Evolutionary conservation across 2,329 filamentous ascomycete genomes (phyloP), one percentile per base, ranked within the genome.

Genomic region (Hypoxylon sp.): DNA sequence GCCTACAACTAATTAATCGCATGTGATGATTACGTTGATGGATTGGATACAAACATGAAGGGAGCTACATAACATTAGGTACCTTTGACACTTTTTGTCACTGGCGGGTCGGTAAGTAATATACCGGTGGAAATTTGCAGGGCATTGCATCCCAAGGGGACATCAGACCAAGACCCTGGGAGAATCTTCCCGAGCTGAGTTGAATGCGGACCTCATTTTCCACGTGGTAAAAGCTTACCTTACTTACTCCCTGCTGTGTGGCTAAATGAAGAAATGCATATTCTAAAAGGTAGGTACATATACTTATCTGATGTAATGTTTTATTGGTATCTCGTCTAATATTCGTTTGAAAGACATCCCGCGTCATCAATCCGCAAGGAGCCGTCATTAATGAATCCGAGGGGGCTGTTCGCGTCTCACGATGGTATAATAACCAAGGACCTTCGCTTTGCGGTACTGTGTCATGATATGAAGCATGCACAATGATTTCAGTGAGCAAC

Each of bases 191-290:
- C 45, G 9, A n/a, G 36, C 25, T 48, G 36, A 46, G 36, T 19
- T 34, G 48, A 46, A 52, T 50, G 57, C 30, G 53, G 46, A 34
- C 25, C 46, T 50, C 53, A 21, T 43, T 9, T 63, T 52, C 43
- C 60, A 63, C 60, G 52, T 63, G 60, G 60, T 32, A 51, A 62
- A 52, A 10, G 46, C 45, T 58, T 19, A 51, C 52, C 10, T 49
- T n/a, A n/a, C n/a, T 13, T 64, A 48, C 17, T 32, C 21, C 23
- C 17, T 50, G 28, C n/a, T 38, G 46, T 30, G 19, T 21, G 19
- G 14, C 25, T 36, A 19, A 25, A 28, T 43, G 21, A 25, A n/a
- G 38, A 11, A 32, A 55, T 49, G 23, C 19, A 43, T 13, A 32
- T 48, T 53, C 21, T 43, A 21, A 11, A 41, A n/a, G n/a, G n/a